These are phyloP conservation scores for Tympanopsis confertula DNA, from an alignment of 2,329 filamentous ascomycete species.

Conservation along the genomic window DNA sequence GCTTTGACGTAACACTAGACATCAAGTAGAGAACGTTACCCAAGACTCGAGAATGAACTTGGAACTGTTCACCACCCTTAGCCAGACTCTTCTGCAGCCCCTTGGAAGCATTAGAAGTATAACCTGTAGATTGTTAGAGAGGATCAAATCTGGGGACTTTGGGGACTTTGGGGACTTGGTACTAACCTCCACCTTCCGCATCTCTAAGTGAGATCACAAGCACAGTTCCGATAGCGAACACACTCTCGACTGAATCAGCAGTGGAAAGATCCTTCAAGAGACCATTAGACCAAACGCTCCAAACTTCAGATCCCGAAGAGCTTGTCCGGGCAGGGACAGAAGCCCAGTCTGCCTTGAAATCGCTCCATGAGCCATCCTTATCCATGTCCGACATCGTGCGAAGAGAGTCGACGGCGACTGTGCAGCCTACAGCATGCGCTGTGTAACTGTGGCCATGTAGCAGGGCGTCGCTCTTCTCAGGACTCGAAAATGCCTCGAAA, in stretches of 20 bases:
- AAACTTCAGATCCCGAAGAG: not conserved
- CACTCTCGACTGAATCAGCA: not conserved
- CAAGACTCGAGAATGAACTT: slow-evolving; percentile 18
- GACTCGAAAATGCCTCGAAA: slow-evolving; percentile 47
- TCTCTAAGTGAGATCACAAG: not conserved
- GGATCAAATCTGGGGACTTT: slow-evolving; percentile 5
- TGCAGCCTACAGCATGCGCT: slow-evolving; percentile 54
- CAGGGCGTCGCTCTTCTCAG: slow-evolving; percentile 51
- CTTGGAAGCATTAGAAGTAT: slow-evolving; percentile 4
- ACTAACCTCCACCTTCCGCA: not conserved
- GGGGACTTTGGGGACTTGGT: not conserved
- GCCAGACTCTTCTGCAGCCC: slow-evolving; percentile 11
- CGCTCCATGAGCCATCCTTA: slow-evolving; percentile 27
- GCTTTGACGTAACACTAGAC: slow-evolving; percentile 14
- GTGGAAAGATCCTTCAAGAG: not conserved
- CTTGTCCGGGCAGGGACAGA: not conserved
- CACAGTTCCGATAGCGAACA: not conserved
- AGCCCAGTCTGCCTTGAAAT: slow-evolving; percentile 31
- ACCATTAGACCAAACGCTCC: not conserved
- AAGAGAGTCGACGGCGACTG: slow-evolving; percentile 45
- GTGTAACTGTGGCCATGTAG: slow-evolving; percentile 62
- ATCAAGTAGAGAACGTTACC: slow-evolving; percentile 23
- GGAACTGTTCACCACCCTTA: slow-evolving; percentile 6
- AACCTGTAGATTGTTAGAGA: slow-evolving; percentile 7
- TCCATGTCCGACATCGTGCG: slow-evolving; percentile 35